Evolutionary conservation across 495 filamentous ascomycete genomes (phyloP).

Genomic region (Durotheca rogersii): DNA sequence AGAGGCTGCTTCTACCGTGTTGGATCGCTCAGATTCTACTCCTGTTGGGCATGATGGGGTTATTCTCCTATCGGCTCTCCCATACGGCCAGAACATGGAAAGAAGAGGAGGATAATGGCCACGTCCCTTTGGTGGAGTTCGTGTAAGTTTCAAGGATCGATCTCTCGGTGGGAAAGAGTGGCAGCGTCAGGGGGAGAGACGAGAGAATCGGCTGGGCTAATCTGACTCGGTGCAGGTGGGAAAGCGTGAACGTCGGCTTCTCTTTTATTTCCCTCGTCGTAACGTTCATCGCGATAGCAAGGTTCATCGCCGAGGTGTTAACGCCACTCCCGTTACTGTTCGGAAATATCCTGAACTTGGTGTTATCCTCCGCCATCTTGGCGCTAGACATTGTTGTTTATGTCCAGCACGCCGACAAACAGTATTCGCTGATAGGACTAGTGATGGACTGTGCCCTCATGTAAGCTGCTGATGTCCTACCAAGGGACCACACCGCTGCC

Average conservation of each 20-base stretch:
- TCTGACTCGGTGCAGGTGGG: conserved; percentile 40
- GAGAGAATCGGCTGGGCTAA: conserved; percentile 5
- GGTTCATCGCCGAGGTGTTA: conserved; percentile 44
- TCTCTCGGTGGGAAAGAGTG: not conserved
- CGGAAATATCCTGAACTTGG: conserved; percentile 47
- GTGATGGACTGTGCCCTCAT: conserved; percentile 45
- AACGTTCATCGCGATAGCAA: conserved; percentile 44
- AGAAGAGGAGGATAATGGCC: conserved; percentile 37
- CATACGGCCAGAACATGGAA: conserved; percentile 43
- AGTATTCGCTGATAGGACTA: conserved; percentile 46
- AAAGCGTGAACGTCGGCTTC: conserved; percentile 46
- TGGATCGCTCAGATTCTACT: conserved; percentile 45
- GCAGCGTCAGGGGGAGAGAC: not conserved
- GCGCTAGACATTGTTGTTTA: conserved; percentile 49
- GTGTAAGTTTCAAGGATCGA: conserved; percentile 38
- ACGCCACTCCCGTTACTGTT: conserved; percentile 49
- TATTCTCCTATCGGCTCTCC: conserved; percentile 51
- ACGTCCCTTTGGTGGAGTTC: conserved; percentile 46
- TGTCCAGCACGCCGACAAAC: conserved; percentile 35
- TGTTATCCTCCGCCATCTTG: conserved; percentile 42
- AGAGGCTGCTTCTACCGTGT: conserved; percentile 40
- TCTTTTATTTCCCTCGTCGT: conserved; percentile 44
- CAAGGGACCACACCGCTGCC: no score
- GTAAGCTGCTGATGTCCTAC: conserved; percentile 30
- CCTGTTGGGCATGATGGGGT: conserved; percentile 44